These are phyloP conservation scores for Globisporangium paroecandrum DNA, from an alignment of 352 stramenopile species.

Conservation along the genomic window DNA sequence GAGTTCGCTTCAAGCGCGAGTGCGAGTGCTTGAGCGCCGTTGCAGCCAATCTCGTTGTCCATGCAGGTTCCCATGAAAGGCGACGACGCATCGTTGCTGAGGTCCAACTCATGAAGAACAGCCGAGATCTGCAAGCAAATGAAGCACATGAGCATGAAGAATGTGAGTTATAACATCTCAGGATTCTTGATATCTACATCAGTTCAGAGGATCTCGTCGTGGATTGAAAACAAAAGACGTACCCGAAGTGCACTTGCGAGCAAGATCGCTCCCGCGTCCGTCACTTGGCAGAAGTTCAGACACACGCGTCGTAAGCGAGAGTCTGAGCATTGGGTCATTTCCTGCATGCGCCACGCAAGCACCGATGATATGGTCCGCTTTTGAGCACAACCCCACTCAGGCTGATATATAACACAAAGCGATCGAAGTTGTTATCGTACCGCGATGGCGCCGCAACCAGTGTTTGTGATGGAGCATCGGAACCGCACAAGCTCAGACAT, in stretches of 20 bases:
- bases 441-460: constrained; percentile 23
- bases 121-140: constrained; percentile 3
- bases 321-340: constrained; percentile 15
- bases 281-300: constrained; percentile 41
- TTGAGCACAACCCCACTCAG: not conserved
- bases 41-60: constrained; percentile 32
- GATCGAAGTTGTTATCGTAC: constrained; percentile 3
- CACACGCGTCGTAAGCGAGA: constrained; percentile 22
- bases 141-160: not conserved
- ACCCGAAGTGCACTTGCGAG: constrained; percentile 40
- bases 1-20: constrained; percentile 30
- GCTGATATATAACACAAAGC: not conserved
- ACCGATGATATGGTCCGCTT: not conserved
- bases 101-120: constrained; percentile 25
- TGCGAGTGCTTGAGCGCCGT: constrained; percentile 25
- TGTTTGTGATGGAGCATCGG: constrained; percentile 23
- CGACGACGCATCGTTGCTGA: constrained; percentile 34
- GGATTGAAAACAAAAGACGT: not conserved
- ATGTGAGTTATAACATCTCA: not conserved
- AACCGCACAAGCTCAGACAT: constrained; percentile 13
- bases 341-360: constrained; percentile 16
- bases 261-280: constrained; percentile 38
- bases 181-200: not conserved
- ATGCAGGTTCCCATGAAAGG: constrained; percentile 22
- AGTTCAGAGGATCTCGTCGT: not conserved